Percentiles rank a stretch among this genome's conserved stretches.
These are phyloP conservation scores for Fistulinella cinereoalba DNA, from an alignment of 1,284 basidiomycete genomes.

Conservation along the genomic window DNA sequence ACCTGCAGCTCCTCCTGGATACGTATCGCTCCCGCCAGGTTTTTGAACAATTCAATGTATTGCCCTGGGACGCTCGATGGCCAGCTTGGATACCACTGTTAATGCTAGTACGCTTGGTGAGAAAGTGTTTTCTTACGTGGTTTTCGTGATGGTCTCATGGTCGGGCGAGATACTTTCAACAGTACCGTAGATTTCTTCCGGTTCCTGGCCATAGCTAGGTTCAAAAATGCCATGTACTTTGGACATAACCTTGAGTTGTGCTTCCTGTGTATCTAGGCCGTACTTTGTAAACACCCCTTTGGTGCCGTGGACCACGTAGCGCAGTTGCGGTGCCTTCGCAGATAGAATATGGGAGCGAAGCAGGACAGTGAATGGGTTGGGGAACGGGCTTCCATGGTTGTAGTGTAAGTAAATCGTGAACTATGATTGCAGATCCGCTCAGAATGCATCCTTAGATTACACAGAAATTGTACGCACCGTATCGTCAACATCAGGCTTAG, in stretches of 20 bases:
- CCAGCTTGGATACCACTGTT: background rate
- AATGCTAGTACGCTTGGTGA: too few species aligned
- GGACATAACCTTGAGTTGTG: constrained; percentile 56
- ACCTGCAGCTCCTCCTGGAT: constrained; percentile 53
- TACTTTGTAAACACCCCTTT: constrained; percentile 73
- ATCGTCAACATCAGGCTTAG: constrained; percentile 65
- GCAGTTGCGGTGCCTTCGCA: constrained; percentile 59
- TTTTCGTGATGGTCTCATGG: too few species aligned
- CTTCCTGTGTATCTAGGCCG: constrained; percentile 79
- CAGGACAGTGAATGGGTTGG: constrained; percentile 64
- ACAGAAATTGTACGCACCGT: constrained; percentile 40
- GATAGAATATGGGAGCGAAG: constrained; percentile 71
- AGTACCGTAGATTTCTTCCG: too few species aligned
- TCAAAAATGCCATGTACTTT: too few species aligned
- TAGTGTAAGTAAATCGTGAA: constrained; percentile 71
- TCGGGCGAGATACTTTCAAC: too few species aligned
- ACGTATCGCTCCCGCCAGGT: constrained; percentile 61
- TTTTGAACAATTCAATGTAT: constrained; percentile 62
- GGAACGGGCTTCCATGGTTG: constrained; percentile 38
- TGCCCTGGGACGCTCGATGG: constrained; percentile 44
- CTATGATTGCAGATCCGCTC: constrained; percentile 34
- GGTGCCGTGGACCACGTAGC: constrained; percentile 69
- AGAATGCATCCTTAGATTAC: background rate
- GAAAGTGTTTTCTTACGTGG: too few species aligned
- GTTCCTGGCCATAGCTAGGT: too few species aligned